These are phyloP conservation scores for Yarrowia phangngaensis DNA, from an alignment of 805 yeast species.

Conservation along the genomic window DNA sequence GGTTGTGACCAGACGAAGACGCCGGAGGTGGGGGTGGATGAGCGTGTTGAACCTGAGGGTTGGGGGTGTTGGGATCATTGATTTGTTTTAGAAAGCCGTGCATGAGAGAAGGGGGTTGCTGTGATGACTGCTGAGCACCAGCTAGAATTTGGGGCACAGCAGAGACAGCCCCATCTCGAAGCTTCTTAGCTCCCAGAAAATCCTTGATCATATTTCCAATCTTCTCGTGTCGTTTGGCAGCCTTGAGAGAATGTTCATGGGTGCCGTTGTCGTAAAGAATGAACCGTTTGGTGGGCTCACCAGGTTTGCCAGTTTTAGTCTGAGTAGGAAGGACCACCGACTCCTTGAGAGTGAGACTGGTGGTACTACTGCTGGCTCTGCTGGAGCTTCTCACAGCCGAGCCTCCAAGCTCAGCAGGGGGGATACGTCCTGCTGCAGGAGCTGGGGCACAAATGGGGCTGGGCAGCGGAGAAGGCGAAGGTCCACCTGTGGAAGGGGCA, in stretches of 20 bases:
- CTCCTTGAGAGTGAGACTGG: conserved; percentile 18
- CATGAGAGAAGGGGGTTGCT: conserved; percentile 24
- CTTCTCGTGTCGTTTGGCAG: conserved; percentile 51
- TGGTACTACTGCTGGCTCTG: conserved; percentile 3
- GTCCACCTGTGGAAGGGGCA: too few relatives aligned
- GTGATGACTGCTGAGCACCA: background rate
- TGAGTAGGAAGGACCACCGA: background rate
- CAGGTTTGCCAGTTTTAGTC: background rate
- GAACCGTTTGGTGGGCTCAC: conserved; percentile 31
- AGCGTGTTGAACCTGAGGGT: conserved; percentile 27
- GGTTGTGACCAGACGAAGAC: conserved; percentile 21
- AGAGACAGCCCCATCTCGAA: conserved; percentile 27
- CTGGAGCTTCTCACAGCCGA: conserved; percentile 7
- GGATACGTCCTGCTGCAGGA: background rate
- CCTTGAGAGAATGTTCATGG: conserved; percentile 76
- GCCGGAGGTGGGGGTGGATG: conserved; percentile 20
- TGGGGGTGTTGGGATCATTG: conserved; percentile 34
- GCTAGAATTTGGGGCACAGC: conserved; percentile 26
- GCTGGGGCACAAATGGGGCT: conserved; percentile 2
- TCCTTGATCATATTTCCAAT: conserved; percentile 33
- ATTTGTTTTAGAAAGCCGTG: conserved; percentile 28
- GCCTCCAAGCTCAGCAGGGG: conserved; percentile 5
- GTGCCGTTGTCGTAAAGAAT: conserved; percentile 48
- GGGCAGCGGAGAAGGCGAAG: conserved; percentile 15
- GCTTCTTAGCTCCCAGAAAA: conserved; percentile 27